Base-by-base conservation (phyloP, 805 yeast species). In the Lipomyces sp. region DNA sequence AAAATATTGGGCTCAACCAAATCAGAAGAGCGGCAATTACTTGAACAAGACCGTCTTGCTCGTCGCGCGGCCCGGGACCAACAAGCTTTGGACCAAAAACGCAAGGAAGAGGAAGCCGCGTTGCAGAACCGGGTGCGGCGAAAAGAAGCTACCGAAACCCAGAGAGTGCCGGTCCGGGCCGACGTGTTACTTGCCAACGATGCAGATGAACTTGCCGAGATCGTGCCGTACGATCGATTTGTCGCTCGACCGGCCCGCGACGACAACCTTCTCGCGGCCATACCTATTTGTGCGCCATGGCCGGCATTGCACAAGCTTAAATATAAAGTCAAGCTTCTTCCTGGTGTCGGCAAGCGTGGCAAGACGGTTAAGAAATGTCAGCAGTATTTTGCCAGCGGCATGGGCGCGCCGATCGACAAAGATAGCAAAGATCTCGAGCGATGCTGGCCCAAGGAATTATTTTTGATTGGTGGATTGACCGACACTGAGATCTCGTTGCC, bases 261-360 rank as follows among this genome's bases (percentile, higher is more conserved):
- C 1, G 96, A 90, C 73, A 78, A 73, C 2, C 79, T 90, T 10
- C 73, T 81, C 10, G 90, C 87, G 64, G 86, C 90, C 5, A 84
- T 94, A 11, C 96, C 97, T 0, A 87, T 91, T 24, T 94, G 92
- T 82, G 98, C 95, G 0, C 99, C 99, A 1, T 95, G 97, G 97
- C 78, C 85, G 11, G 83, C 98, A 0, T 76, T 95, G 69, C 83
- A 80, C 66, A 89, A 89, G 75, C 85, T 83, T 76, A 87, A 90
- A 73, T 92, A 90, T 78, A 92, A 92, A 75, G 88, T 90, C 45
- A 94, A 94, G 76, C 78, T 94, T 37, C 90, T 87, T 71, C 93
- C 97, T 0, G 88, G 88, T 0, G 81, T 84, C 35, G 87, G 87
- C 34, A 95, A 95, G 76, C 93, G 94, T 75, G 97, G 97, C 1